A percentile compares a stretch with the other conserved stretches of the same genome.
phyloP scores from a whole-genome alignment of 306 rosid genomes.

The Herpetospermum pedunculosum region DNA sequence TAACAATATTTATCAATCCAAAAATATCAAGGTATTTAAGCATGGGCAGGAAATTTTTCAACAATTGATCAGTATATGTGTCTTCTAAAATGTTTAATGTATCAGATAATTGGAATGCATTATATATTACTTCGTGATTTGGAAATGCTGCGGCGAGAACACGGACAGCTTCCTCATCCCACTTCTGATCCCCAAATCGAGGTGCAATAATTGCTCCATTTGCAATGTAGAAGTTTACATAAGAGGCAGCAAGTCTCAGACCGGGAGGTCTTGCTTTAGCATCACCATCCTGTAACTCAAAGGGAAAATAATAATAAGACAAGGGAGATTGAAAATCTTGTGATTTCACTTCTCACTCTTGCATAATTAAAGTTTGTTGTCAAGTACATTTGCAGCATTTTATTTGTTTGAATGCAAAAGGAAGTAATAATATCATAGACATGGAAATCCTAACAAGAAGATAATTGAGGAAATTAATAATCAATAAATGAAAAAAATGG shows the following conservation, averaged over 20 bases:
- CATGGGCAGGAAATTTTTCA: background rate
- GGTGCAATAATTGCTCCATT: slow-evolving; percentile 72
- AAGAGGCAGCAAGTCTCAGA: slow-evolving; percentile 88
- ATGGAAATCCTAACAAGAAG: background rate
- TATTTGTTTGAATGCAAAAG: background rate
- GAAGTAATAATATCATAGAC: background rate
- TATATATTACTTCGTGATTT: slow-evolving; percentile 37
- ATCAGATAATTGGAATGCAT: background rate
- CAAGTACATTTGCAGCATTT: background rate
- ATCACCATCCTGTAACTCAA: slow-evolving; percentile 24
- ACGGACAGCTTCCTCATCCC: slow-evolving; percentile 71
- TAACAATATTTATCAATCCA: background rate
- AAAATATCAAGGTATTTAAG: background rate
- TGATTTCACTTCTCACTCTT: background rate
- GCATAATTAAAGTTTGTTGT: background rate
- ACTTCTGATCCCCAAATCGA: slow-evolving; percentile 74
- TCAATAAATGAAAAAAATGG: background rate
- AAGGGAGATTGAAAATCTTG: background rate
- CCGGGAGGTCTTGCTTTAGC: slow-evolving; percentile 56
- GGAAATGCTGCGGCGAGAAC: slow-evolving; percentile 70
- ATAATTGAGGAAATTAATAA: background rate
- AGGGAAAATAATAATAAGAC: background rate
- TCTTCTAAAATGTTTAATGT: background rate
- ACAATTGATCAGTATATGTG: background rate
- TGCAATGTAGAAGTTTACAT: slow-evolving; percentile 84